phyloP scores from a whole-genome alignment of 1,284 basidiomycete genomes.

The Moniliella sp. region DNA sequence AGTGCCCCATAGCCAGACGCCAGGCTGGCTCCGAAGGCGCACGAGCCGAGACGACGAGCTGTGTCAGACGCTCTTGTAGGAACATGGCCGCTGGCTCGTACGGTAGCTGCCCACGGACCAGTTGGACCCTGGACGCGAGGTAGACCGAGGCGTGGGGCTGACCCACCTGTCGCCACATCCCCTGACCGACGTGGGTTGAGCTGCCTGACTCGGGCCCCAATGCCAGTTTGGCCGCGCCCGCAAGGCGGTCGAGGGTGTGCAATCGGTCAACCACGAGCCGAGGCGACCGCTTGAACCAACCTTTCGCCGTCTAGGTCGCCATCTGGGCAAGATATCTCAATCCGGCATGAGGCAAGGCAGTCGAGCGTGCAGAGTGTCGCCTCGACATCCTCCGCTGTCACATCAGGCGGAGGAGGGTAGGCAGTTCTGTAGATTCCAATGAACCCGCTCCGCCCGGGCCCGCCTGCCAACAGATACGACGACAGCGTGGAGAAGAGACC shows the following conservation, averaged over 20 bases:
- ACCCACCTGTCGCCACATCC: no score
- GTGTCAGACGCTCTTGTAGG: neutral
- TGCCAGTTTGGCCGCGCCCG: no score
- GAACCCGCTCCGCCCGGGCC: no score
- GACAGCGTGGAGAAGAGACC: slow-evolving; percentile 81
- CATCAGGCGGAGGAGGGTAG: slow-evolving; percentile 44
- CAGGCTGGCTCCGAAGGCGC: no score
- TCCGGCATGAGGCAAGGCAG: slow-evolving; percentile 72
- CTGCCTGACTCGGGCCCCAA: no score
- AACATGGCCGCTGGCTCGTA: neutral
- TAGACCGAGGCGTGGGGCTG: no score
- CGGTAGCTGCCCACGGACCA: neutral
- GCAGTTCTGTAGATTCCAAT: slow-evolving; percentile 6
- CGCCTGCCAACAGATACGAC: slow-evolving; percentile 69
- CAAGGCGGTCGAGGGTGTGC: neutral
- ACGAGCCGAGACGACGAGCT: neutral
- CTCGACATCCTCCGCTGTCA: slow-evolving; percentile 71
- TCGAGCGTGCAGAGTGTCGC: slow-evolving; percentile 84
- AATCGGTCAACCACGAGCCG: no score
- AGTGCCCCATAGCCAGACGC: neutral
- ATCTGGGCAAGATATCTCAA: slow-evolving; percentile 86
- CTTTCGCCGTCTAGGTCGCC: slow-evolving; percentile 46
- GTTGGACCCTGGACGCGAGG: no score
- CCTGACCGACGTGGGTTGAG: no score
- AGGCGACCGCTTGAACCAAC: no score